Conservation (phyloP, 306 rosid genomes). For the Parietaria judaica region DNA sequence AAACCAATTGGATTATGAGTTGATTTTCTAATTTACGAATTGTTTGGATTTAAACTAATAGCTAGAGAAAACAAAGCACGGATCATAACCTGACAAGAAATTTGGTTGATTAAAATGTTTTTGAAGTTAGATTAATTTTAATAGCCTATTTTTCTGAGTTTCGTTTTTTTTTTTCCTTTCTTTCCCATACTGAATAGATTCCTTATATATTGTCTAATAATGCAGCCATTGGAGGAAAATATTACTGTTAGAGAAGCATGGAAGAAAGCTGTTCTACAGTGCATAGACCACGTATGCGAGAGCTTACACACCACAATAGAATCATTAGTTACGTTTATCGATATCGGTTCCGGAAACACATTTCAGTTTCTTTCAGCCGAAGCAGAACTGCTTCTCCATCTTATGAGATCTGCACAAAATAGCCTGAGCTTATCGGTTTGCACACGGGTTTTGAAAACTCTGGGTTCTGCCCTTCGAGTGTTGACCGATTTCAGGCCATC, state of each 20-base stretch:
- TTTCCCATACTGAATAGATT: neutral
- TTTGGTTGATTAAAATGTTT: too few relatives aligned
- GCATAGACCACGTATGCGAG: conserved; percentile 52
- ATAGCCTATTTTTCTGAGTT: neutral
- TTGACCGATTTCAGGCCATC: conserved; percentile 48
- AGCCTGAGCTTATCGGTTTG: conserved; percentile 37
- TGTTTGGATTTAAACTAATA: neutral
- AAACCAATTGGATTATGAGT: neutral
- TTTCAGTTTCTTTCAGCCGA: conserved; percentile 61
- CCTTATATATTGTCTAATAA: conserved; percentile 15
- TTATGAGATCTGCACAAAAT: conserved; percentile 45
- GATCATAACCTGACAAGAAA: neutral
- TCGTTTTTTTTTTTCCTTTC: neutral
- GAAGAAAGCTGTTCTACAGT: conserved; percentile 38
- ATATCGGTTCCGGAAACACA: conserved; percentile 48
- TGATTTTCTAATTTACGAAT: neutral
- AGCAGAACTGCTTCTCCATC: conserved; percentile 55
- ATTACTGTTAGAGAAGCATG: conserved; percentile 26
- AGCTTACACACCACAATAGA: conserved; percentile 54
- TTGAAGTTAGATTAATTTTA: too few relatives aligned
- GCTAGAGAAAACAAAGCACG: too few relatives aligned
- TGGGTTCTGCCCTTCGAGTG: conserved; percentile 57
- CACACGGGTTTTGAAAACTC: conserved; percentile 49
- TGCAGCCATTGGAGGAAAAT: conserved; percentile 48
- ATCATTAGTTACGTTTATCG: conserved; percentile 42